phyloP scores from a whole-genome alignment of 768 basidiomycete species.

The Auricularia auricula-judae region DNA sequence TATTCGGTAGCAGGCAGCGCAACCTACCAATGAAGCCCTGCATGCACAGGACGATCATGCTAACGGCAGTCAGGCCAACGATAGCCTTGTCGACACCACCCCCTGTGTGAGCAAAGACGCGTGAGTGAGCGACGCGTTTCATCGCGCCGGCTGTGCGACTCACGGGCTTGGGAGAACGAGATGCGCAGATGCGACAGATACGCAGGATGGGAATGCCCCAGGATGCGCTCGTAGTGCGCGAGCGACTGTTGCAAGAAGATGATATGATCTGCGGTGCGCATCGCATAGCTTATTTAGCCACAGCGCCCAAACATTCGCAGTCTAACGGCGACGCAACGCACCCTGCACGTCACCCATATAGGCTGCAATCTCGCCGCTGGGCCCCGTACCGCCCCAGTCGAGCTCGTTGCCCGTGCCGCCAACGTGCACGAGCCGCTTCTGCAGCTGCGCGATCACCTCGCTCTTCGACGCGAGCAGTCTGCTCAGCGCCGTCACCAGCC shows the following conservation, averaged over 20 bases:
- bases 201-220: conserved; percentile 78
- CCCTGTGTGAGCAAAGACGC: conserved; percentile 19
- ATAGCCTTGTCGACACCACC: conserved; percentile 55
- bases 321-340: conserved; percentile 19
- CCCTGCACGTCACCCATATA: conserved; percentile 92
- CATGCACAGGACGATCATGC: conserved; percentile 54
- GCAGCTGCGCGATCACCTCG: conserved; percentile 68
- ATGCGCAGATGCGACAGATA: conserved; percentile 71
- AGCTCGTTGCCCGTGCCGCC: conserved; percentile 20
- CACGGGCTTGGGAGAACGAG: conserved; percentile 36
- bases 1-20: not conserved
- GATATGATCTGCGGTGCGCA: conserved; percentile 61
- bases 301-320: not conserved
- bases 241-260: conserved; percentile 76
- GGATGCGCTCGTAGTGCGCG: conserved; percentile 75
- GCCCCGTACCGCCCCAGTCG: conserved; percentile 21
- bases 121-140: not conserved
- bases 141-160: not conserved
- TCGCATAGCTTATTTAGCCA: conserved; percentile 1
- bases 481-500: conserved; percentile 67
- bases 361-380: conserved; percentile 52
- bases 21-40: conserved; percentile 46
- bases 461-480: conserved; percentile 70
- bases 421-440: conserved; percentile 54
- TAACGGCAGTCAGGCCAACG: conserved; percentile 54